Conservation (phyloP, 805 yeast genomes). For the Candida corydali region DNA sequence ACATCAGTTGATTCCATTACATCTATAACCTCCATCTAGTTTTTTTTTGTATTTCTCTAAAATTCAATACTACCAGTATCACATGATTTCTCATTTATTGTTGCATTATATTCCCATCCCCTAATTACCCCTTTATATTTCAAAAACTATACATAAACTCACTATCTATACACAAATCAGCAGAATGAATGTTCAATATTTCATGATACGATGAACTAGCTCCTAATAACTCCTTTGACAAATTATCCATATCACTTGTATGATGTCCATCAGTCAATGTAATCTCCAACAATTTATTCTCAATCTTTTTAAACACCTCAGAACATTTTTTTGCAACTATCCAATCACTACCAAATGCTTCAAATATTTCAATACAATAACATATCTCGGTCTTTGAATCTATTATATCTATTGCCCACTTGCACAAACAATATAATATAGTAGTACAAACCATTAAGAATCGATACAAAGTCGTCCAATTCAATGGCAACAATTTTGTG, state of each 20-base stretch:
- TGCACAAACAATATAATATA: conserved; percentile 43
- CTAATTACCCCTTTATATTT: background rate
- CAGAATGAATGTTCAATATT: conserved; percentile 43
- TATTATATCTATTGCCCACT: conserved; percentile 42
- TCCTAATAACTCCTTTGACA: conserved; percentile 38
- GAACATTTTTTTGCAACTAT: conserved; percentile 42
- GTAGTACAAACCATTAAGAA: conserved; percentile 46
- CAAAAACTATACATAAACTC: conserved; percentile 10
- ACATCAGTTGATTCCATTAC: too few species aligned
- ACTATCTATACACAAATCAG: conserved; percentile 42
- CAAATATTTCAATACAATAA: conserved; percentile 42
- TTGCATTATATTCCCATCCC: too few species aligned
- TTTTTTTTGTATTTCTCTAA: too few species aligned
- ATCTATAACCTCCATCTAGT: too few species aligned
- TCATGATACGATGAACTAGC: conserved; percentile 44
- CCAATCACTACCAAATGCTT: conserved; percentile 46
- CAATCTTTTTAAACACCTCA: conserved; percentile 40
- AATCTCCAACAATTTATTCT: conserved; percentile 43
- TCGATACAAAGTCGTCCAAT: conserved; percentile 48
- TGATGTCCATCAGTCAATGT: conserved; percentile 26
- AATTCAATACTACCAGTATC: too few species aligned
- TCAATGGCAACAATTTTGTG: conserved; percentile 41
- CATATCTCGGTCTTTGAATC: conserved; percentile 45
- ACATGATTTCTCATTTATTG: too few species aligned
- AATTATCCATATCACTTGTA: conserved; percentile 30